Base-by-base conservation (phyloP, 78 protist species). In the Goniomonas avonlea region DNA sequence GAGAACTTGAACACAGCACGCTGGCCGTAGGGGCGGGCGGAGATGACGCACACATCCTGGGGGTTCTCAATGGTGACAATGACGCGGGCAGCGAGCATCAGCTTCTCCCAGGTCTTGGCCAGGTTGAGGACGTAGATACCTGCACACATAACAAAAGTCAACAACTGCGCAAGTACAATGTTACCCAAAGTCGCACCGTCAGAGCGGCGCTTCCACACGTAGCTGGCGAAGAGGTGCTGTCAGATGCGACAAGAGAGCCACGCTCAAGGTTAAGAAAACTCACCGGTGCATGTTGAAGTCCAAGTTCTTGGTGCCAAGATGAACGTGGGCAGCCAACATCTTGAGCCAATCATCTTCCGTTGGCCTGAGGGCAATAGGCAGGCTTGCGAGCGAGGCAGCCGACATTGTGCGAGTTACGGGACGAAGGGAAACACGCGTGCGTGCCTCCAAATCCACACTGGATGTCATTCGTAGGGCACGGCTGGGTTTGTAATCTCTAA, bases 1-100 rank as follows among this genome's bases (percentile, higher is more conserved):
- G 96, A 92, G 93, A 92, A 98, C 94, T 98, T 98, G 88, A 96
- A 94, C 60, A 93, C 91, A 40, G 98, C 98, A 47, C 99, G 92
- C 90, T 96, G 98, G 61, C 96, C 98, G 76, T 69, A 94, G 29
- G 86, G 78, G 69, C 97, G 89, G 56, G 95, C 85, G 5, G 85
- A 81, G 85, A 81, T 70, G 39, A 71, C 85, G 79, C 76, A 68
- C 34, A 82, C 82, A 82, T 98, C 98, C 35, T 83, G 87, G 55
- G 99, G 98, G 97, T 94, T 94, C 89, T 98, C 98, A 76, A 98
- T 85, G 86, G 98, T 91, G 50, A 82, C 99, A 56, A 98, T 87
- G 86, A 94, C 86, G 77, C 99, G 94, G 82, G 99, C 99, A 50
- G 99, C 99, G 34, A 98, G 91, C 81, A 90, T 73, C 41, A 98